A percentile compares a stretch with the other conserved stretches of the same genome.
Evolutionary conservation across 768 basidiomycete species (phyloP).

Genomic region (Podaxis rugospora): DNA sequence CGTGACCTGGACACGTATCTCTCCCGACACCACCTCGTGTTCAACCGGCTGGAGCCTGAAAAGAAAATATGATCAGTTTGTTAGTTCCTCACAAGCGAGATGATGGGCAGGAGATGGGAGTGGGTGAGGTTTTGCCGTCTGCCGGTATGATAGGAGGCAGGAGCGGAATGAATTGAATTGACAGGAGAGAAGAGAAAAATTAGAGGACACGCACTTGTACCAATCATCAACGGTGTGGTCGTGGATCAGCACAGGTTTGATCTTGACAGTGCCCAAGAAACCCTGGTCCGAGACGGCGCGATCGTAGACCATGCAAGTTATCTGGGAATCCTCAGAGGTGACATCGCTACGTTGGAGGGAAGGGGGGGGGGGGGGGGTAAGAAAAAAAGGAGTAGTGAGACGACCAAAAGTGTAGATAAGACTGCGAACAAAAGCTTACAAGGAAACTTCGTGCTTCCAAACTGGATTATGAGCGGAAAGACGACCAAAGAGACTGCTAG

Average conservation of each 20-base stretch:
- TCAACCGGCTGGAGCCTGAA: slow-evolving; percentile 70
- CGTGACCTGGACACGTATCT: slow-evolving; percentile 91
- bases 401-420: background rate
- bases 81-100: background rate
- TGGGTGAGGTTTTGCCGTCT: background rate
- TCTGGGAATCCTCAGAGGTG: slow-evolving; percentile 77
- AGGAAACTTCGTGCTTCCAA: slow-evolving; percentile 99
- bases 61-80: background rate
- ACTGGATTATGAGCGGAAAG: slow-evolving; percentile 83
- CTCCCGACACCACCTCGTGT: slow-evolving; percentile 82
- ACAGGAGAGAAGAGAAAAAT: slow-evolving; percentile 10
- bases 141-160: slow-evolving; percentile 9
- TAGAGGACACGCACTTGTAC: slow-evolving; percentile 71
- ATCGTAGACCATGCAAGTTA: slow-evolving; percentile 92
- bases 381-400: background rate
- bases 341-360: slow-evolving; percentile 67
- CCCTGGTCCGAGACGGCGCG: slow-evolving; percentile 74
- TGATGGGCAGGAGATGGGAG: background rate
- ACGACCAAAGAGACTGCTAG: slow-evolving; percentile 54
- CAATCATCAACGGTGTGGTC: slow-evolving; percentile 96
- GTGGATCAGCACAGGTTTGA: slow-evolving; percentile 87
- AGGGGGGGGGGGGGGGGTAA: background rate
- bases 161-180: background rate
- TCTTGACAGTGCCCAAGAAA: slow-evolving; percentile 88
- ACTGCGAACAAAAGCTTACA: slow-evolving; percentile 53